phyloP scores from a whole-genome alignment of 2,329 filamentous ascomycete species.

The Passalora sequoiae region DNA sequence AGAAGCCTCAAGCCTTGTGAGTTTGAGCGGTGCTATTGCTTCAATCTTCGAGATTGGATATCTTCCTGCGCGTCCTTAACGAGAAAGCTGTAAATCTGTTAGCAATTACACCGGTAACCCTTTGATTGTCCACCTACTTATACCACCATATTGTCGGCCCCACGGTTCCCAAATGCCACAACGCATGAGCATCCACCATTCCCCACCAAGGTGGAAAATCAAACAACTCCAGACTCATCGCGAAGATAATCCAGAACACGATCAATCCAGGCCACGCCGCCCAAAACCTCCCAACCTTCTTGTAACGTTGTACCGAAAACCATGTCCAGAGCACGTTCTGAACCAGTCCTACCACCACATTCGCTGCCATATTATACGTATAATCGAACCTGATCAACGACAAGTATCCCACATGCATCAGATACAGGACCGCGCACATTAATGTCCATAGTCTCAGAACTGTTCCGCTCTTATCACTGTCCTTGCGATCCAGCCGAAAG shows the following conservation, averaged over 20 bases:
- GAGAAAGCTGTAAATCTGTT: conserved; percentile 61
- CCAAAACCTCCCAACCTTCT: conserved; percentile 68
- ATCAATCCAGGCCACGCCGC: conserved; percentile 84
- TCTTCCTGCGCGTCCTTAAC: conserved; percentile 82
- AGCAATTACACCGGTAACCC: conserved; percentile 12
- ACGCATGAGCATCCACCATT: conserved; percentile 82
- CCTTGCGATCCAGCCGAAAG: conserved; percentile 67
- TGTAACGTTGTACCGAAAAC: conserved; percentile 73
- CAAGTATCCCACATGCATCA: conserved; percentile 74
- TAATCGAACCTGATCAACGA: conserved; percentile 89
- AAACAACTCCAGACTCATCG: conserved; percentile 92
- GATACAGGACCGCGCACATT: conserved; percentile 66
- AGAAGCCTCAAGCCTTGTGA: not conserved
- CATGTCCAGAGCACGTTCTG: conserved; percentile 81
- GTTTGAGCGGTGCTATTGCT: conserved; percentile 47
- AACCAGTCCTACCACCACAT: conserved; percentile 72
- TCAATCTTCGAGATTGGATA: conserved; percentile 65
- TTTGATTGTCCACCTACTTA: conserved; percentile 59
- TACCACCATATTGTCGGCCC: conserved; percentile 87
- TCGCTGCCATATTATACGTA: conserved; percentile 95
- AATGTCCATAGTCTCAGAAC: conserved; percentile 70
- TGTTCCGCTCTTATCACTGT: conserved; percentile 35
- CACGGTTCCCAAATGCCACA: conserved; percentile 95
- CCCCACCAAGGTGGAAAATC: conserved; percentile 85
- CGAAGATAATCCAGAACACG: conserved; percentile 84